Evolutionary conservation across 2,329 filamentous ascomycete species (phyloP).

Genomic region (Chaetothyriales sp.): DNA sequence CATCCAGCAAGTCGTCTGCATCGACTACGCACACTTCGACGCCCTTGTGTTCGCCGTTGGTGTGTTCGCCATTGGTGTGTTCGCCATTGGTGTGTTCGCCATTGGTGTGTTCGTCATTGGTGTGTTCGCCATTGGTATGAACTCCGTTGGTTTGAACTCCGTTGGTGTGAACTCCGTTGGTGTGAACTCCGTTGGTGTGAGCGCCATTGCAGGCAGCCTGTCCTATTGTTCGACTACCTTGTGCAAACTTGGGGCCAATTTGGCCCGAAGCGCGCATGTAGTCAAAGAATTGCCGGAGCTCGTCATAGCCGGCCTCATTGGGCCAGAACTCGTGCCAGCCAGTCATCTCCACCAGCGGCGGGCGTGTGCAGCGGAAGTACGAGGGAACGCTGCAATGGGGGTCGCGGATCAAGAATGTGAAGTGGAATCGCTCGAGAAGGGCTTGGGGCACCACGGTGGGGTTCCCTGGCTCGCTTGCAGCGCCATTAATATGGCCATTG

Average conservation of each 20-base stretch:
- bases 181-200: constrained; percentile 21
- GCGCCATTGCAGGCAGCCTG: constrained; percentile 15
- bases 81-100: constrained; percentile 32
- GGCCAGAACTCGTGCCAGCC: constrained; percentile 80
- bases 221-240: constrained; percentile 15
- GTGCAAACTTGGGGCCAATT: constrained; percentile 53
- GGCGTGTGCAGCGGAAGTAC: constrained; percentile 86
- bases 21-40: constrained; percentile 75
- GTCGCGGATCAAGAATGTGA: constrained; percentile 92
- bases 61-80: constrained; percentile 14
- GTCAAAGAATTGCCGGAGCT: constrained; percentile 77
- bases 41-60: constrained; percentile 16
- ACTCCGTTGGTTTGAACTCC: constrained; percentile 14
- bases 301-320: constrained; percentile 76
- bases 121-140: constrained; percentile 32
- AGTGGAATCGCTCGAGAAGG: constrained; percentile 70
- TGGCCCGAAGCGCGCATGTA: constrained; percentile 58
- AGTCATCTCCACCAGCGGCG: constrained; percentile 67
- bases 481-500: constrained; percentile 16
- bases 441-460: constrained; percentile 70
- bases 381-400: constrained; percentile 84
- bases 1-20: constrained; percentile 83
- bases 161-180: constrained; percentile 33
- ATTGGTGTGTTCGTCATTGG: constrained; percentile 16
- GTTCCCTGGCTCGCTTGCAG: constrained; percentile 51